Evolutionary conservation across 345 rosid genomes (phyloP), one percentile per base, ranked within the genome.

Genomic region (Pugionium dolabratum): DNA sequence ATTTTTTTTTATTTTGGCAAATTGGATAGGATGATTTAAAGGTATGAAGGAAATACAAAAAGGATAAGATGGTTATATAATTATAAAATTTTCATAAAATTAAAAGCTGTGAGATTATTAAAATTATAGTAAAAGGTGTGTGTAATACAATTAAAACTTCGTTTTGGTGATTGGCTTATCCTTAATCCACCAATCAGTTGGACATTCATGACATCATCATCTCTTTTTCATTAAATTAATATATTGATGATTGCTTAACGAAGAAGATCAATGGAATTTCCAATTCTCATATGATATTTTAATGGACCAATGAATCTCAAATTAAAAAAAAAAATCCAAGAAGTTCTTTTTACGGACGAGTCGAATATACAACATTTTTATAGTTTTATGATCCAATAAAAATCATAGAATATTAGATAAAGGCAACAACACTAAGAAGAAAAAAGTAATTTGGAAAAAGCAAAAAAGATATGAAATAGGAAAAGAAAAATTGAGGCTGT

Each of bases 101-200:
- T 6, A 64, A 30, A n/a, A 51, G 35, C n/a, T 28, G 30, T 57
- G 11, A 41, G 64, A 60, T 59, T 59, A 46, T 43, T 25, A 57
- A 59, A 34, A 10, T 10, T 64, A 64, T 63, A 31, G 64, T 11
- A 51, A 73, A 72, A 73, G 62, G 54, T 58, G 67, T 59, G 45
- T 45, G 52, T 67, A 52, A 52, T 65, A 45, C 29, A 65, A 51
- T 27, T 18, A 18, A 53, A 25, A 9, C 41, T 53, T 53, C 6
- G 55, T 40, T 62, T 54, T 44, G 42, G 62, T 66, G 57, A 73
- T 66, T 73, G 76, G 76, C 67, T 73, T 73, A 73, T 73, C 76
- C 76, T 73, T 66, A 66, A 66, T 66, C 49, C 44, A 59, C 67
- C 72, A 73, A 73, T 73, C 72, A 66, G 41, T 9, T 47, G 50